These are phyloP conservation scores for Coniochaeta sp. DNA, from an alignment of 2,329 filamentous ascomycete genomes.

Conservation along the genomic window DNA sequence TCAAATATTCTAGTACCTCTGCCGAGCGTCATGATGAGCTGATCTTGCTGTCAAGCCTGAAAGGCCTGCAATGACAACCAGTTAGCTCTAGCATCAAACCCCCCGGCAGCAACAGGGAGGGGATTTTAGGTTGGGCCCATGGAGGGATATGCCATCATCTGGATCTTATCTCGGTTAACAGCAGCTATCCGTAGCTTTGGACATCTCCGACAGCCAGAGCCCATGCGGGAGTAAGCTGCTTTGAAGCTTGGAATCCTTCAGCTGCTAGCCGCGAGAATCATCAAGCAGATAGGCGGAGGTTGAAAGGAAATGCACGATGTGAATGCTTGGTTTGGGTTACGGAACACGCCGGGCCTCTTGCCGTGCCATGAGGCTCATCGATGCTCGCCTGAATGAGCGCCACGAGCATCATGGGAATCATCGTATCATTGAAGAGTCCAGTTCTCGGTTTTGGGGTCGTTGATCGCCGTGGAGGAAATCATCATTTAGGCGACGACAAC, in stretches of 20 bases:
- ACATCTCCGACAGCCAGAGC: too few species aligned
- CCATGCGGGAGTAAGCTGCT: too few species aligned
- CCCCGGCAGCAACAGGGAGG: too few species aligned
- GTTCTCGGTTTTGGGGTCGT: conserved; percentile 1
- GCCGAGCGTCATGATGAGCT: not conserved
- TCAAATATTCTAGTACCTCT: not conserved
- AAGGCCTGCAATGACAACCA: not conserved
- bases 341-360: not conserved
- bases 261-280: too few species aligned
- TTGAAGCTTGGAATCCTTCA: too few species aligned
- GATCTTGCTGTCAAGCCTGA: not conserved
- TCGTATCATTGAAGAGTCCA: not conserved
- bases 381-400: not conserved
- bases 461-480: not conserved
- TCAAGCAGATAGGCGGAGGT: too few species aligned
- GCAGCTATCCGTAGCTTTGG: too few species aligned
- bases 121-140: too few species aligned
- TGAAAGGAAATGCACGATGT: not conserved
- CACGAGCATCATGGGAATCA: not conserved
- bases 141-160: too few species aligned
- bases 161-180: too few species aligned
- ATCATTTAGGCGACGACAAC: not conserved
- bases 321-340: not conserved
- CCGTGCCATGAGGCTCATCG: not conserved
- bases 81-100: too few species aligned